These are phyloP conservation scores for Daldinia concentrica DNA, from an alignment of 495 filamentous ascomycete species.

Conservation along the genomic window DNA sequence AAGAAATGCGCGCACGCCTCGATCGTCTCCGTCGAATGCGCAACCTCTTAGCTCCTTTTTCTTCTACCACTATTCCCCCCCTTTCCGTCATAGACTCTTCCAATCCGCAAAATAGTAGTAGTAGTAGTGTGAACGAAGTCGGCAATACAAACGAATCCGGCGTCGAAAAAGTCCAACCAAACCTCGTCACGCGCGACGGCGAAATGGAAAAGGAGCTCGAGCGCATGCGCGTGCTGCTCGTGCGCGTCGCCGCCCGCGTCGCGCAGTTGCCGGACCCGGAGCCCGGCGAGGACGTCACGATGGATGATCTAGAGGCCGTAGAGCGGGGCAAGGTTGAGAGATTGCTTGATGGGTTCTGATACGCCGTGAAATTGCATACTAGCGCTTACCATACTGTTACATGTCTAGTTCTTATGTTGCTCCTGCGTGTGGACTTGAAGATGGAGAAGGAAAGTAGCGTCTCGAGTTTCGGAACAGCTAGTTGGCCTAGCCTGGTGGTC, in stretches of 20 bases:
- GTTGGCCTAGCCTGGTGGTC: slow-evolving; percentile 1
- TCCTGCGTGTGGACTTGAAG: not conserved
- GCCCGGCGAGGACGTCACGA: slow-evolving; percentile 28
- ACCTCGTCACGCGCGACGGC: slow-evolving; percentile 78
- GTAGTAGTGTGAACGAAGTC: not conserved
- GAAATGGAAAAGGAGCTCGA: slow-evolving; percentile 76
- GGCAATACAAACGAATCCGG: not conserved
- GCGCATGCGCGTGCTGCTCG: slow-evolving; percentile 78
- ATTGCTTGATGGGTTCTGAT: slow-evolving; percentile 50
- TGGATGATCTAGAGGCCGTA: slow-evolving; percentile 48
- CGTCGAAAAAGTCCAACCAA: slow-evolving; percentile 71
- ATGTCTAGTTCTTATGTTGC: not conserved
- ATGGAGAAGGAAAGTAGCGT: slow-evolving; percentile 1
- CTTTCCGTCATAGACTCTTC: not conserved
- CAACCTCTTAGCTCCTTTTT: slow-evolving; percentile 67
- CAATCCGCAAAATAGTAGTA: not conserved
- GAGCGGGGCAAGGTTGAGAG: slow-evolving; percentile 55
- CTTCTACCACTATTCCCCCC: not conserved
- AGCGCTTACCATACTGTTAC: not conserved
- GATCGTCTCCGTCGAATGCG: slow-evolving; percentile 66
- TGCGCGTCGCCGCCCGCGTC: slow-evolving; percentile 72
- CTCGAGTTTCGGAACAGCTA: slow-evolving; percentile 5
- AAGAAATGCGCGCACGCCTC: slow-evolving; percentile 63
- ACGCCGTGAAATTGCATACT: not conserved
- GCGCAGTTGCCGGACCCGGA: slow-evolving; percentile 47